Percentiles rank a stretch among this genome's conserved stretches.
These are phyloP conservation scores for Globisporangium emineosum DNA, from an alignment of 352 stramenopile genomes.

Conservation along the genomic window DNA sequence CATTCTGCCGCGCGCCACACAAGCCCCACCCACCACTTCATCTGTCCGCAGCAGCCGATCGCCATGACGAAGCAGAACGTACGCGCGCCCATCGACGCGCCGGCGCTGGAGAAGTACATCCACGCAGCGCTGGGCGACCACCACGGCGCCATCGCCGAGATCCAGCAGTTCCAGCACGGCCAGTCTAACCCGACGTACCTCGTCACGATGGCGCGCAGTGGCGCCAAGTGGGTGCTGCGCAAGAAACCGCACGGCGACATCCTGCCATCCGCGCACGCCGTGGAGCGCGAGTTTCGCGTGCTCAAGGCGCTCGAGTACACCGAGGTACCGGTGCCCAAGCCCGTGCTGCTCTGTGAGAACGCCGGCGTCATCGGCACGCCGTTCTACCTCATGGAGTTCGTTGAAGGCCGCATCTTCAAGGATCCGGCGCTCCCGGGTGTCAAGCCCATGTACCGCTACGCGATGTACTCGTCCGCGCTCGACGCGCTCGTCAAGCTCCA, in stretches of 20 bases:
- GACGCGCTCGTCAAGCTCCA: conserved; percentile 70
- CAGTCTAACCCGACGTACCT: conserved; percentile 90
- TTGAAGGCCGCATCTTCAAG: conserved; percentile 73
- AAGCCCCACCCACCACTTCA: too few species aligned
- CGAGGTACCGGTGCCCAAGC: conserved; percentile 60
- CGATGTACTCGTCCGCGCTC: conserved; percentile 74
- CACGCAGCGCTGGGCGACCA: conserved; percentile 41
- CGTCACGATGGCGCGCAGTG: conserved; percentile 50
- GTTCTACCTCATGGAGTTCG: conserved; percentile 86
- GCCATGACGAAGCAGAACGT: conserved; percentile 50
- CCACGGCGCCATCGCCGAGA: conserved; percentile 50
- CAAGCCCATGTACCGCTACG: conserved; percentile 70
- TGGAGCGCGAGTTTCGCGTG: conserved; percentile 78
- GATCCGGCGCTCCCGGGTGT: conserved; percentile 59
- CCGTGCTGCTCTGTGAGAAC: conserved; percentile 69
- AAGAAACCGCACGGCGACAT: conserved; percentile 84
- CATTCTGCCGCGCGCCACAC: background rate
- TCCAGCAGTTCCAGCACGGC: conserved; percentile 82
- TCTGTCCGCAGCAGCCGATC: too few species aligned
- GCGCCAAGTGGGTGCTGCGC: conserved; percentile 69
- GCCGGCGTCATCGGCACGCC: conserved; percentile 53
- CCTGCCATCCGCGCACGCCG: conserved; percentile 72
- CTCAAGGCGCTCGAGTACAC: conserved; percentile 65
- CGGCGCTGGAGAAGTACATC: conserved; percentile 46
- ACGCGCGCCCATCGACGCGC: conserved; percentile 51